Evolutionary conservation across 1,284 basidiomycete genomes (phyloP).

Genomic region (Microbotryum lychnidis-dioicae): DNA sequence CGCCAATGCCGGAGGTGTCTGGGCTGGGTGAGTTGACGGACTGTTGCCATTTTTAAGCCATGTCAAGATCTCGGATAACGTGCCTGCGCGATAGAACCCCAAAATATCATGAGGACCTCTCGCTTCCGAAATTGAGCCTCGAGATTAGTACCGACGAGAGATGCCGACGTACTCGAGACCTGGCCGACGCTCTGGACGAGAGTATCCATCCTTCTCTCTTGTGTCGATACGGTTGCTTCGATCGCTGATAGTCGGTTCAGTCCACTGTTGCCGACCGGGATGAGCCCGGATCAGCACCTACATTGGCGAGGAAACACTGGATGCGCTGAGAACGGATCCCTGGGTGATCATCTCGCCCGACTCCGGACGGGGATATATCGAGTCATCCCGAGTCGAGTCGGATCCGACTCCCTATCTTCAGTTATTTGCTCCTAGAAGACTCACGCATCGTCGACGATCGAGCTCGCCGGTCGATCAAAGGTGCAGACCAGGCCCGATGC

Average conservation of each 20-base stretch:
- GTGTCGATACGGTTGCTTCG: slow-evolving; percentile 11
- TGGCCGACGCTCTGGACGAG: slow-evolving; percentile 9
- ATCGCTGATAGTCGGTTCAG: slow-evolving; percentile 6
- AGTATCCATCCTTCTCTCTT: slow-evolving; percentile 14
- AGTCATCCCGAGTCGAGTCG: neutral
- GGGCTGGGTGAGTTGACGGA: neutral
- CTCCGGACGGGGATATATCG: neutral
- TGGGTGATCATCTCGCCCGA: neutral
- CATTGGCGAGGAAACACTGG: no score
- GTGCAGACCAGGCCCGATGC: slow-evolving; percentile 1
- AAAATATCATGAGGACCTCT: neutral
- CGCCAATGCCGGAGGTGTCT: neutral
- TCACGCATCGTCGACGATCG: slow-evolving; percentile 12
- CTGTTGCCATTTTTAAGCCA: no score
- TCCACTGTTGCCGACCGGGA: neutral
- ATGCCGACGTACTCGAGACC: neutral
- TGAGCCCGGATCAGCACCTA: no score
- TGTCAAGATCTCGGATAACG: no score
- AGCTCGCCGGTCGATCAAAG: slow-evolving; percentile 8
- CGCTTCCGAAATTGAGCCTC: neutral
- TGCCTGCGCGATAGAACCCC: no score
- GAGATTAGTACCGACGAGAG: neutral
- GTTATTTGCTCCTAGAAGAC: neutral
- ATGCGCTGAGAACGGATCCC: neutral
- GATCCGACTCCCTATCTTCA: neutral